Conservation (phyloP, 1,284 basidiomycete genomes). For the Ustilago loliicola region DNA sequence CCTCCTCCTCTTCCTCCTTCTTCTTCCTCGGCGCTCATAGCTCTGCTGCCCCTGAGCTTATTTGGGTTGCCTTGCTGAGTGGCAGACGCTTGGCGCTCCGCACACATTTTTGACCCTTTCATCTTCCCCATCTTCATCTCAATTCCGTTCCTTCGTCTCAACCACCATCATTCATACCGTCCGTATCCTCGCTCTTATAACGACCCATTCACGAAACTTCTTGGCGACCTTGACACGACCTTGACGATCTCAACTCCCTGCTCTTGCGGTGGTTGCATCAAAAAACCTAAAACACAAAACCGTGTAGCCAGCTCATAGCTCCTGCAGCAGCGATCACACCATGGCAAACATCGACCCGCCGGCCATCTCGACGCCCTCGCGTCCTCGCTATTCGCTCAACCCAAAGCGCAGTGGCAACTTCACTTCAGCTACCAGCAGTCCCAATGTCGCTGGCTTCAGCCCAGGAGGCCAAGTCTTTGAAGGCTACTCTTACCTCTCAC, state of each 20-base stretch:
- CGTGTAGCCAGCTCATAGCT: not conserved
- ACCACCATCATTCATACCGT: constrained; percentile 2
- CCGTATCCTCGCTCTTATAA: constrained; percentile 19
- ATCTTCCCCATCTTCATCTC: constrained; percentile 11
- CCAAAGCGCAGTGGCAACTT: constrained; percentile 35
- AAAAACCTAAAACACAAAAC: not conserved
- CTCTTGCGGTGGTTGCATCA: not conserved
- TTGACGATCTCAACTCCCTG: not conserved
- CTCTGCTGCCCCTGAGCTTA: constrained; percentile 13
- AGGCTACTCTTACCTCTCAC: constrained; percentile 62
- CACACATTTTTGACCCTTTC: not conserved
- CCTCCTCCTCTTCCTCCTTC: not conserved
- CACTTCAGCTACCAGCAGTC: constrained; percentile 12
- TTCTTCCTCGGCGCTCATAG: not conserved
- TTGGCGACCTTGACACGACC: constrained; percentile 14
- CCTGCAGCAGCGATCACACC: not conserved
- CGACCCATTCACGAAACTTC: constrained; percentile 16
- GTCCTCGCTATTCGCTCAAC: constrained; percentile 38
- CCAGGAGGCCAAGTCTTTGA: constrained; percentile 60
- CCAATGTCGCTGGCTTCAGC: constrained; percentile 58
- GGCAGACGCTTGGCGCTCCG: constrained; percentile 1
- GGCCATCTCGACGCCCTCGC: constrained; percentile 49
- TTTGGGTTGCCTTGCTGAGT: constrained; percentile 4
- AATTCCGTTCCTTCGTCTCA: constrained; percentile 6
- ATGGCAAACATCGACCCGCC: constrained; percentile 36